Base-by-base conservation (phyloP, 1,284 basidiomycete species). In the Malassezia pachydermatis region DNA sequence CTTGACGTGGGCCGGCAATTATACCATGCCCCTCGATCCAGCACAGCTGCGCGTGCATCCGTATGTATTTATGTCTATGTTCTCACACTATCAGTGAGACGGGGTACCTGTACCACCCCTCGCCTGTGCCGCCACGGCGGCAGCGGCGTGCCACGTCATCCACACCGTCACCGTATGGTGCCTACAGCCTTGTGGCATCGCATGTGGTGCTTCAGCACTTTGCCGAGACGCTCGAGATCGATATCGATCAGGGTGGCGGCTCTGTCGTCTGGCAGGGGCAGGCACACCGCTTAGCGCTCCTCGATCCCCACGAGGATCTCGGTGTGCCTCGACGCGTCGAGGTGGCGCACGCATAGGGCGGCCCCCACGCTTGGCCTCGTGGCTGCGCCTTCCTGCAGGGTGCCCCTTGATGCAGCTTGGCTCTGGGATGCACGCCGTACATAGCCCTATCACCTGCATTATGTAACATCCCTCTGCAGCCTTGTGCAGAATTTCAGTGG, bases 31-130 rank as follows among this genome's bases (percentile, higher is more conserved):
- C 5, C 23, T 46, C 10, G 33, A 47, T 19, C 39, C 50, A 13
- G 8, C 23, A 7, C 22, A 39, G 23, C 50, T 52, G 14, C 50
- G 45, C 13, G 50, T 52, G n/a, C 50, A 52, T 42, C 50, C 50
- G 47, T 48, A 36, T 17, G 46, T 48, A 30, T 25, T 2, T 24
- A n/a, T n/a, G n/a, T n/a, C n/a, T n/a, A n/a, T n/a, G n/a, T n/a
- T n/a, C 7, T n/a, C 5, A 34, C 20, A 33, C 16, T 24, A 8
- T n/a, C 46, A 48, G 46, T 14, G 39, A 28, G 22, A 42, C 50
- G 1, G 50, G 50, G 2, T 52, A 52, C 22, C 33, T 52, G 17
- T 52, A 52, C 22, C 50, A 52, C 14, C 50, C 50, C 2, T 52
- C 50, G 13, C 50, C 50, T 13, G 10, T 17, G 8, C 30, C 38